A percentile compares a stretch with the other conserved stretches of the same genome.
These are phyloP conservation scores for Saccharum officinarum DNA, from an alignment of 176 grass and related monocot species.

Conservation along the genomic window DNA sequence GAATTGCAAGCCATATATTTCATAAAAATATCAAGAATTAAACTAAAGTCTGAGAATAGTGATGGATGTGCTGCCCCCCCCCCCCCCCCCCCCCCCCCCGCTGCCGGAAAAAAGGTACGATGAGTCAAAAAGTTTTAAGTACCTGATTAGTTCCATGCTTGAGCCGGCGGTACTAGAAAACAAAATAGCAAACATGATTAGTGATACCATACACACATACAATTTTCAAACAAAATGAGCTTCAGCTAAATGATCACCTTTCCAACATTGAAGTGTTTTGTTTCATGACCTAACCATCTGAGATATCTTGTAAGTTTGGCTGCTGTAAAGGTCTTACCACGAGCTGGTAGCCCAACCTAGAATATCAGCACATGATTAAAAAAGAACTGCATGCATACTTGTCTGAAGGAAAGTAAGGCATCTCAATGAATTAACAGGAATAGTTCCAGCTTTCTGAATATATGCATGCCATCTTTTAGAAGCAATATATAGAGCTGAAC, in stretches of 20 bases:
- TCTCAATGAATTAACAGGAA: slow-evolving; percentile 26
- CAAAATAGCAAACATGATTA: slow-evolving; percentile 33
- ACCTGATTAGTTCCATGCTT: slow-evolving; percentile 98
- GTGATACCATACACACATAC: slow-evolving; percentile 19
- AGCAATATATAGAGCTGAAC: not conserved
- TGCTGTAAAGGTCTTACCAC: slow-evolving; percentile 97
- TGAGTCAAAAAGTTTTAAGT: slow-evolving; percentile 8
- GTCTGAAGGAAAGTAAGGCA: slow-evolving; percentile 21
- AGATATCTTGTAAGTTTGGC: slow-evolving; percentile 99
- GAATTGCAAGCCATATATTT: slow-evolving; percentile 14
- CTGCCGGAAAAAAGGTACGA: not conserved
- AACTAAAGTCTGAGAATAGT: not conserved
- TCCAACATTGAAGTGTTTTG: slow-evolving; percentile 99
- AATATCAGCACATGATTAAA: slow-evolving; percentile 38
- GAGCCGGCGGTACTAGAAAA: slow-evolving; percentile 80
- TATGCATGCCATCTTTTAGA: not conserved
- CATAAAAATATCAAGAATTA: slow-evolving; percentile 8
- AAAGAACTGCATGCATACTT: slow-evolving; percentile 10
- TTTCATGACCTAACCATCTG: slow-evolving; percentile 98
- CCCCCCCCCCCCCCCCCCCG: too few species aligned
- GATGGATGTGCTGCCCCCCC: not conserved
- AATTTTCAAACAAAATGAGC: slow-evolving; percentile 14
- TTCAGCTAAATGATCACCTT: slow-evolving; percentile 64
- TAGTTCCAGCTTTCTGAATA: slow-evolving; percentile 3
- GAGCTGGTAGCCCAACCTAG: slow-evolving; percentile 94